A percentile compares a stretch with the other conserved stretches of the same genome.
Evolutionary conservation across 202 grass and related monocot species (phyloP).

Genomic region (Setaria italica): DNA sequence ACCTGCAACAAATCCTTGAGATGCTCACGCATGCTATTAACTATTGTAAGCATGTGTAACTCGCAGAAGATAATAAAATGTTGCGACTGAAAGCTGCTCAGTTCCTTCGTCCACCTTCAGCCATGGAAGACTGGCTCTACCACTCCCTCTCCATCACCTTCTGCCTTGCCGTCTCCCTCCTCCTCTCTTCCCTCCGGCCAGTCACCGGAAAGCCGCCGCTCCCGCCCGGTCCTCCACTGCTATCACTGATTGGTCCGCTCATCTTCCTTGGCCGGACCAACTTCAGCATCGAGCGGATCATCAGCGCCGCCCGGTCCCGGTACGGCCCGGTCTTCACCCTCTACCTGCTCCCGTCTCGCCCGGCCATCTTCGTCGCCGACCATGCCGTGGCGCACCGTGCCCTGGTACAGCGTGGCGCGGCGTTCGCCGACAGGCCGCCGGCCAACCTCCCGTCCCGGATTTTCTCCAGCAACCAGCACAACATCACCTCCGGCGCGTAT

Average conservation of each 20-base stretch:
- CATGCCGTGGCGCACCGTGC: constrained; percentile 17
- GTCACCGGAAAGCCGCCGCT: too few relatives aligned
- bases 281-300: constrained; percentile 22
- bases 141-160: constrained; percentile 28
- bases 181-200: not conserved
- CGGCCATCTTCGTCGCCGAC: constrained; percentile 47
- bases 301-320: not conserved
- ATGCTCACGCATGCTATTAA: too few relatives aligned
- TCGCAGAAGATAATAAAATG: too few relatives aligned
- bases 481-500: constrained; percentile 35
- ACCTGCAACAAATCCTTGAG: too few relatives aligned
- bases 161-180: not conserved
- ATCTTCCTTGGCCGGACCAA: not conserved
- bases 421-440: constrained; percentile 42
- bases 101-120: too few relatives aligned
- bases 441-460: constrained; percentile 21
- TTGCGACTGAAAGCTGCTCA: too few relatives aligned
- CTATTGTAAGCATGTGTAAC: too few relatives aligned
- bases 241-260: too few relatives aligned
- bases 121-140: constrained; percentile 61
- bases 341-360: not conserved
- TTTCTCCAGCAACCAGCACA: constrained; percentile 35
- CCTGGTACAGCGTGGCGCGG: constrained; percentile 42
- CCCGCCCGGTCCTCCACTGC: too few relatives aligned
- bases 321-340: constrained; percentile 50